Conservation (phyloP, 1,284 basidiomycete species). For the Ustilago esculenta region DNA sequence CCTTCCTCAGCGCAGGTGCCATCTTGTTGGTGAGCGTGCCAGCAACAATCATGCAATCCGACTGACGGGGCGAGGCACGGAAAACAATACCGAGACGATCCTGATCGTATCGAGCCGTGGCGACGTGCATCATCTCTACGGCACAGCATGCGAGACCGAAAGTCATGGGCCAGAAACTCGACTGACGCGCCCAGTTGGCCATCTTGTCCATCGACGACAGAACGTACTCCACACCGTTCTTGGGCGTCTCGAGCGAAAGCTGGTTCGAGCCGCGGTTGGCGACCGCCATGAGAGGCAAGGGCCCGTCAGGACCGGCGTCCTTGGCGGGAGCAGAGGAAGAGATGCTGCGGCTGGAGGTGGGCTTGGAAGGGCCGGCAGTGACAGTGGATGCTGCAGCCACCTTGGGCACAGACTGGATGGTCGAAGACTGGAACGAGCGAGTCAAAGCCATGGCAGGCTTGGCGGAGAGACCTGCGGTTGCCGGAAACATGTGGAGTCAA, state of each 20-base stretch:
- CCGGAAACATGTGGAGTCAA: not conserved
- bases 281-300: slow-evolving; percentile 66
- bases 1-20: slow-evolving; percentile 75
- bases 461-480: slow-evolving; percentile 29
- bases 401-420: slow-evolving; percentile 39
- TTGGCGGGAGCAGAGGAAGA: slow-evolving; percentile 36
- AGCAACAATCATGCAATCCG: slow-evolving; percentile 99
- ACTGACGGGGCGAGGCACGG: slow-evolving; percentile 96
- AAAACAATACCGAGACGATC: slow-evolving; percentile 97
- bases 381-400: slow-evolving; percentile 11
- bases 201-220: slow-evolving; percentile 95
- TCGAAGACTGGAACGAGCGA: slow-evolving; percentile 45
- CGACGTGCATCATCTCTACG: slow-evolving; percentile 91
- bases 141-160: slow-evolving; percentile 98
- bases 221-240: slow-evolving; percentile 94
- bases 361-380: slow-evolving; percentile 24
- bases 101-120: slow-evolving; percentile 97
- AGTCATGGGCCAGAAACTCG: slow-evolving; percentile 99
- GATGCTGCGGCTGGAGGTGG: slow-evolving; percentile 20
- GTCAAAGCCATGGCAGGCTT: slow-evolving; percentile 41
- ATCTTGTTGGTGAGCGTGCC: slow-evolving; percentile 99
- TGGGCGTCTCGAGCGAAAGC: slow-evolving; percentile 81
- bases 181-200: slow-evolving; percentile 95
- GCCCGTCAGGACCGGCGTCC: slow-evolving; percentile 41
- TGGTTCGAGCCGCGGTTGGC: slow-evolving; percentile 62